Conservation (phyloP, 2,329 filamentous ascomycete genomes). For the Tolypocladium guangdongense region DNA sequence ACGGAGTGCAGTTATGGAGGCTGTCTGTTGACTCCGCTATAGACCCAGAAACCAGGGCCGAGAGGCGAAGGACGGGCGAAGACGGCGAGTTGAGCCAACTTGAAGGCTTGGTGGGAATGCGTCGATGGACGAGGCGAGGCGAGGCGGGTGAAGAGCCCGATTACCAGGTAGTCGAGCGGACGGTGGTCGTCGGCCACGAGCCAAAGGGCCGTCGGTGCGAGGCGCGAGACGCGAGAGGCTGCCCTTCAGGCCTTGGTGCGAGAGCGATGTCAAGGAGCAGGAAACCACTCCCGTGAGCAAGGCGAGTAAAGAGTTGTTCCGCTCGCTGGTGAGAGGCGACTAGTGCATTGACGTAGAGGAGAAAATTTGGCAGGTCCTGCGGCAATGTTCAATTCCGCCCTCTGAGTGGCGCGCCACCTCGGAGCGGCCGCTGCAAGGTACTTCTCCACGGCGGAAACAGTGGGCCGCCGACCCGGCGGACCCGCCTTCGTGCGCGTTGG, state of each 20-base stretch:
- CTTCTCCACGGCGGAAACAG: not conserved
- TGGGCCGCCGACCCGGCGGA: not conserved
- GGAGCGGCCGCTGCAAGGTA: not conserved
- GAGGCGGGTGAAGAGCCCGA: not conserved
- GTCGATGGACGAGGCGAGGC: not conserved
- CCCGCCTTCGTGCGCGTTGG: not conserved
- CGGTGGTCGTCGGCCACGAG: not conserved
- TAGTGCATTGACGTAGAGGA: not conserved
- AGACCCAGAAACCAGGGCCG: slow-evolving; percentile 88
- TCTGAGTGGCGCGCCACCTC: not conserved
- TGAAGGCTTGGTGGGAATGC: slow-evolving; percentile 50
- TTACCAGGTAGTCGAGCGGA: not conserved
- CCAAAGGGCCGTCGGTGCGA: not conserved
- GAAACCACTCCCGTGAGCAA: not conserved
- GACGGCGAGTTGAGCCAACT: slow-evolving; percentile 81
- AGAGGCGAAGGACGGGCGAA: slow-evolving; percentile 78
- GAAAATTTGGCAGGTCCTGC: not conserved
- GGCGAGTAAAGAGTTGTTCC: not conserved
- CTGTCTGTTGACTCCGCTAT: slow-evolving; percentile 92
- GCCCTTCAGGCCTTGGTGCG: not conserved
- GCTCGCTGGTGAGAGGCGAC: not conserved
- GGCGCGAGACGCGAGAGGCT: not conserved
- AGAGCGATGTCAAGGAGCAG: not conserved
- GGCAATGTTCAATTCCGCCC: not conserved
- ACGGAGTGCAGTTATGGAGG: slow-evolving; percentile 68